Conservation (phyloP, 495 filamentous ascomycete genomes). For the Friedmanniomyces simplex region DNA sequence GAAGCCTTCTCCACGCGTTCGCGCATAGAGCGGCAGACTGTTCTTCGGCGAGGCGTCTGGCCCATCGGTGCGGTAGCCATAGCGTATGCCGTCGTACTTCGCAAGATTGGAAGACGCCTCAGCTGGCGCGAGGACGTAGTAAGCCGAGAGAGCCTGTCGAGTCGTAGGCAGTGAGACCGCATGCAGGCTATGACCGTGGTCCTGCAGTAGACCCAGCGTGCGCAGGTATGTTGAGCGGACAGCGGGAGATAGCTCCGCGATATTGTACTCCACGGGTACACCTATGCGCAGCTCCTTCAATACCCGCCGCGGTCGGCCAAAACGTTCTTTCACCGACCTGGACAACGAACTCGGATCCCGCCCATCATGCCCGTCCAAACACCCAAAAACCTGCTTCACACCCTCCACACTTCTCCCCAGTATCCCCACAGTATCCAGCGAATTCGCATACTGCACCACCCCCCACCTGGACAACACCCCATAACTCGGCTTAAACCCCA, state of each 20-base stretch:
- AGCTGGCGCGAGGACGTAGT: conserved; percentile 89
- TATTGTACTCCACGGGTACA: conserved; percentile 79
- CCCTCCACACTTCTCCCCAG: conserved; percentile 43
- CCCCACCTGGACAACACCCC: conserved; percentile 76
- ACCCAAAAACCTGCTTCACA: conserved; percentile 47
- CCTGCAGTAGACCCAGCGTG: conserved; percentile 46
- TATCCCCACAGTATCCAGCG: conserved; percentile 86
- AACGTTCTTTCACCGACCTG: conserved; percentile 34
- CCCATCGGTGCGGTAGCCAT: conserved; percentile 47
- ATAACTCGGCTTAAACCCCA: conserved; percentile 92
- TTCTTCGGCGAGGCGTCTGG: conserved; percentile 20
- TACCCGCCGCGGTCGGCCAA: conserved; percentile 3
- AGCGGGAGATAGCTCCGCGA: conserved; percentile 58
- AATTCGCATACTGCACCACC: conserved; percentile 91
- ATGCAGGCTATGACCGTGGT: conserved; percentile 56
- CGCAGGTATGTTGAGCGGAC: conserved; percentile 60
- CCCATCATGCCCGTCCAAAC: conserved; percentile 52
- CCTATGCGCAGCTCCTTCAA: conserved; percentile 44
- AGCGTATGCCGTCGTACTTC: conserved; percentile 92
- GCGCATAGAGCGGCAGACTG: conserved; percentile 54
- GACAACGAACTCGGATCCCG: conserved; percentile 70
- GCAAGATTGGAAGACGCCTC: conserved; percentile 97
- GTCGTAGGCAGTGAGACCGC: conserved; percentile 78
- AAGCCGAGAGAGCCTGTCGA: conserved; percentile 73
- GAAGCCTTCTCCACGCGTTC: conserved; percentile 60